A percentile compares a stretch with the other conserved stretches of the same genome.
Evolutionary conservation across 495 filamentous ascomycete genomes (phyloP).

Genomic region (Terfezia boudieri): DNA sequence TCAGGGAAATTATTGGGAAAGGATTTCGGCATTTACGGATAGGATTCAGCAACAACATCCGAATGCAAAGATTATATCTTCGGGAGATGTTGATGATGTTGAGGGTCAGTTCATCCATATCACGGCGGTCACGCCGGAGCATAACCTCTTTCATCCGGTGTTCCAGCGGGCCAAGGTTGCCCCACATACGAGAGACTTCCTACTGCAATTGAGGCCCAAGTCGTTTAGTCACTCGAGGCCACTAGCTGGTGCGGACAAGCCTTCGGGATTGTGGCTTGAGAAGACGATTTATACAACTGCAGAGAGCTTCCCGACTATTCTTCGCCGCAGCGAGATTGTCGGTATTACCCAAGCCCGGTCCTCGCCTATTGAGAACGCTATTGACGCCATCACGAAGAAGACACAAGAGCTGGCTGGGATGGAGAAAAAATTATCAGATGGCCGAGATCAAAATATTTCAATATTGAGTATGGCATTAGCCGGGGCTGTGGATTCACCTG

Average conservation of each 20-base stretch:
- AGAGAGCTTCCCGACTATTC: constrained; percentile 76
- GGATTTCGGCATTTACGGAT: constrained; percentile 63
- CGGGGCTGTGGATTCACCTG: constrained; percentile 21
- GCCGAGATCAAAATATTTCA: constrained; percentile 32
- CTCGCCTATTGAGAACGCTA: constrained; percentile 59
- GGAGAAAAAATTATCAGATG: constrained; percentile 45
- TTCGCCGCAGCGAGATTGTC: constrained; percentile 70
- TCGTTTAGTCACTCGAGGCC: constrained; percentile 11
- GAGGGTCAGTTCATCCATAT: constrained; percentile 90
- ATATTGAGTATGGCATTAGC: constrained; percentile 35
- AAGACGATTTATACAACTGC: constrained; percentile 69
- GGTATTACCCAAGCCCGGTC: constrained; percentile 39
- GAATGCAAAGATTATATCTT: constrained; percentile 55
- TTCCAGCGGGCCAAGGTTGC: constrained; percentile 73
- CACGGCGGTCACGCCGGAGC: constrained; percentile 54
- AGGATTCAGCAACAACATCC: constrained; percentile 84
- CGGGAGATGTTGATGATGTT: constrained; percentile 40
- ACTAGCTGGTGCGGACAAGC: constrained; percentile 1
- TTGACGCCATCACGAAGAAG: constrained; percentile 81
- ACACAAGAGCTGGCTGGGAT: constrained; percentile 58
- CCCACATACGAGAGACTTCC: constrained; percentile 56
- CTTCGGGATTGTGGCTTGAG: constrained; percentile 46
- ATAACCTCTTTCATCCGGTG: constrained; percentile 63
- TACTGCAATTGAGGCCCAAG: constrained; percentile 26
- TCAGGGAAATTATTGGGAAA: constrained; percentile 55